Base-by-base conservation (phyloP, 345 rosid species). In the Brassica carinata region DNA sequence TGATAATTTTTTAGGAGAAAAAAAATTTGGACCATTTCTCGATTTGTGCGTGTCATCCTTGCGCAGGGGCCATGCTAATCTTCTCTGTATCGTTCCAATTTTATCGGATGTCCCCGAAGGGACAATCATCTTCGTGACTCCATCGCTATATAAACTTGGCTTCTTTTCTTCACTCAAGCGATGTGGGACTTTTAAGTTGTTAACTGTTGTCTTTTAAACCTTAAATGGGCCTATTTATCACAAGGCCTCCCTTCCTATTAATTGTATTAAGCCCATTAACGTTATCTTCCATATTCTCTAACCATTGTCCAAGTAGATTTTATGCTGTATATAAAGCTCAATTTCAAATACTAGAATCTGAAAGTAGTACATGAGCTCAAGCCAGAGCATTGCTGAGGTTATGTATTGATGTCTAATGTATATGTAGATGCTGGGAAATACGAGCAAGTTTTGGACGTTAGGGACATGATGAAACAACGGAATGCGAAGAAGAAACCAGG, bases 401-500 rank as follows among this genome's bases (percentile, higher is more conserved):
- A 88, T 79, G 82, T 88, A 3, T 77, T 85, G 67, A 84, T 85
- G 85, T 88, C 88, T 31, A 88, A 88, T 65, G 72, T 85, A 48
- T 84, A 69, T 77, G 84, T 86, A 5, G 83, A 81, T 17, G 83
- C 82, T 77, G 88, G 86, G 29, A 76, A 75, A 66, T 84, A 79
- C 64, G 78, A 84, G 67, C 76, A 84, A 84, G 91, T 85, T 5
- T 75, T 75, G 80, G 86, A 76, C 53, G 61, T 85, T 69, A 87
- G 89, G 77, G 75, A 79, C 79, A 29, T 29, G 31, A 29, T 29
- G 31, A 29, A 29, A 29, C 31, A 83, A 69, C 79, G 73, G 75
- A 83, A 84, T 27, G 79, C 84, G 81, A 84, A 72, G 82, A 87
- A 88, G 85, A 77, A 68, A 61, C 87, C 90, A 15, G 90, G 87